These are phyloP conservation scores for Penicillium sp. DNA, from an alignment of 2,329 filamentous ascomycete genomes.

Conservation along the genomic window DNA sequence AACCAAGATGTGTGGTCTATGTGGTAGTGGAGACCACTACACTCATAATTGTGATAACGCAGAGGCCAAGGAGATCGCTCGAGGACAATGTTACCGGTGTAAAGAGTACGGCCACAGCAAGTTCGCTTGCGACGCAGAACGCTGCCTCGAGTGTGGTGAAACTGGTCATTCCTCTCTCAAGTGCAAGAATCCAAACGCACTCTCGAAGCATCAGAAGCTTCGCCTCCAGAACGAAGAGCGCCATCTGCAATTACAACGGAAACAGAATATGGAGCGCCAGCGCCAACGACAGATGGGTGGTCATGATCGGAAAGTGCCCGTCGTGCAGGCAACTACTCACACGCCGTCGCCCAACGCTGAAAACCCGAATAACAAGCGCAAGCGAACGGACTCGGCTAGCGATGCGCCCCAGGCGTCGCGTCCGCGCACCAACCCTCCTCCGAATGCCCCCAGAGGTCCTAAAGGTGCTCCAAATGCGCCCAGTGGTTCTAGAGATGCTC, in stretches of 20 bases:
- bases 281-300: conserved; percentile 42
- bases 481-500: neutral
- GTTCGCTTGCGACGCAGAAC: conserved; percentile 36
- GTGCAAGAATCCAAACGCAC: conserved; percentile 33
- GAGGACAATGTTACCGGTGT: conserved; percentile 44
- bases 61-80: conserved; percentile 36
- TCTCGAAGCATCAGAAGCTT: conserved; percentile 37
- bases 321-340: conserved; percentile 30
- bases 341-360: conserved; percentile 13
- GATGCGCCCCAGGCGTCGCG: conserved; percentile 26
- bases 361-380: conserved; percentile 29
- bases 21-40: conserved; percentile 45
- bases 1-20: conserved; percentile 41
- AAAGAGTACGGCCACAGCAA: conserved; percentile 37
- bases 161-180: conserved; percentile 38
- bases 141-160: conserved; percentile 44
- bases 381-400: conserved; percentile 27
- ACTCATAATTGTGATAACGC: conserved; percentile 45
- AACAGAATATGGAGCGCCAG: conserved; percentile 36
- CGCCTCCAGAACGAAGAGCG: conserved; percentile 38
- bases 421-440: conserved; percentile 24
- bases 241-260: conserved; percentile 31
- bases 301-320: conserved; percentile 45
- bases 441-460: neutral
- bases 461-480: neutral